Evolutionary conservation across 805 yeast genomes (phyloP), one percentile per base, ranked within the genome.

Genomic region (Nakazawaea anatomiae): DNA sequence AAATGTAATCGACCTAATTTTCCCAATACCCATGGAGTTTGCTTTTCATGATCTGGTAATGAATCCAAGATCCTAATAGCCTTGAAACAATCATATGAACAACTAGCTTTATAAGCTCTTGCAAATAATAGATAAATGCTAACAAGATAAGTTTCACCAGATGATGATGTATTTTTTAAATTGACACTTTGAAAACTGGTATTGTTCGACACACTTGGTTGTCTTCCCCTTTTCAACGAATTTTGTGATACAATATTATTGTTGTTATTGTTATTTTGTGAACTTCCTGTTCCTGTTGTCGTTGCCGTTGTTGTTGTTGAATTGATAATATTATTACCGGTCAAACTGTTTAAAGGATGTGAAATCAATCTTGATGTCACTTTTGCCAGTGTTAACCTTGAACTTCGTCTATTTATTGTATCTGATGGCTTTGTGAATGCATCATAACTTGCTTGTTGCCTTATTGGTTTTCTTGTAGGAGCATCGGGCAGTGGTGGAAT

Each of bases 1-100:
- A 86, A 91, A 66, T 89, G 89, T 42, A 89, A 69, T 55, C 90
- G 73, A 0, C 96, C 99, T 28, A 87, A 64, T 57, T 85, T 83
- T 27, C 90, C 79, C 46, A 89, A 74, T 10, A 90, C 95, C 88
- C 94, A 90, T 0, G 97, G 94, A 27, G 96, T 77, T 49, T 80
- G 71, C 52, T 76, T 71, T 64, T 85, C 87, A 45, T 72, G 60
- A 46, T 74, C 76, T 1, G 95, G 88, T 25, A 94, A 70, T 28
- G 80, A 66, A 49, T 80, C 81, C 32, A 92, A 70, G 2, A 81
- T 69, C 50, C 92, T 68, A 8, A 91, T 80, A 0, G 97, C 96
- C 59, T 85, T 82, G 61, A 80, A 82, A 57, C 95, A 87, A 60
- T 91, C 94, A 65, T 78, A 91, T 42, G 76, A 72, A 54, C 76